Conservation (phyloP, 2,329 filamentous ascomycete species). For the Ophiostoma sp. region DNA sequence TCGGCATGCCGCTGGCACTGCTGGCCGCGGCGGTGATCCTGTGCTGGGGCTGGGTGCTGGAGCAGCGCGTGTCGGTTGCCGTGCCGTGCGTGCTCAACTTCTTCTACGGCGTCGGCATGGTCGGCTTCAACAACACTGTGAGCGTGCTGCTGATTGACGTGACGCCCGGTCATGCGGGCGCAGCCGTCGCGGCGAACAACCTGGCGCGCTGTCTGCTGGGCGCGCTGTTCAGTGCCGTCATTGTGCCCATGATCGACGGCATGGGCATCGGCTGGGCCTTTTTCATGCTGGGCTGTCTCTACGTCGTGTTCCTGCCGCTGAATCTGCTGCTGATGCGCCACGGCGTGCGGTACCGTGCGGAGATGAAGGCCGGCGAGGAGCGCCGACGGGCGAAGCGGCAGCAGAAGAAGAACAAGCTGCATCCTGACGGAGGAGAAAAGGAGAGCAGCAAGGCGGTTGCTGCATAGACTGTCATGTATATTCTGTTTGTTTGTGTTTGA, state of each 20-base stretch:
- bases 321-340: constrained; percentile 40
- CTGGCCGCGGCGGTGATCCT: constrained; percentile 45
- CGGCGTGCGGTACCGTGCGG: constrained; percentile 42
- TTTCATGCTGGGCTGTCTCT: constrained; percentile 43
- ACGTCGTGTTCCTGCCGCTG: constrained; percentile 38
- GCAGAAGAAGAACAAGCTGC: neutral
- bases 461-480: neutral
- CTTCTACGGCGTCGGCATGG: constrained; percentile 45
- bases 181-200: constrained; percentile 54
- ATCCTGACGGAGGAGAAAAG: neutral
- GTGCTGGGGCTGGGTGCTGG: constrained; percentile 49
- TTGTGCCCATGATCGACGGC: constrained; percentile 46
- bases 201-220: constrained; percentile 51
- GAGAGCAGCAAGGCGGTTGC: neutral
- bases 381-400: constrained; percentile 13
- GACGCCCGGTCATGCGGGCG: constrained; percentile 47
- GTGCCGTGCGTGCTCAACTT: constrained; percentile 45
- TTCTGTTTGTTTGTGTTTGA: neutral
- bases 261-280: constrained; percentile 44
- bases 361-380: constrained; percentile 13
- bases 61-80: constrained; percentile 41
- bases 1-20: constrained; percentile 48
- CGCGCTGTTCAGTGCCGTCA: constrained; percentile 47
- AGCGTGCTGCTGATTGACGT: constrained; percentile 53
- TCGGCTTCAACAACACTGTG: constrained; percentile 50